Evolutionary conservation across 148 eudicot species (phyloP), one percentile per base, ranked within the genome.

Genomic region (Vaccinium myrtillus): DNA sequence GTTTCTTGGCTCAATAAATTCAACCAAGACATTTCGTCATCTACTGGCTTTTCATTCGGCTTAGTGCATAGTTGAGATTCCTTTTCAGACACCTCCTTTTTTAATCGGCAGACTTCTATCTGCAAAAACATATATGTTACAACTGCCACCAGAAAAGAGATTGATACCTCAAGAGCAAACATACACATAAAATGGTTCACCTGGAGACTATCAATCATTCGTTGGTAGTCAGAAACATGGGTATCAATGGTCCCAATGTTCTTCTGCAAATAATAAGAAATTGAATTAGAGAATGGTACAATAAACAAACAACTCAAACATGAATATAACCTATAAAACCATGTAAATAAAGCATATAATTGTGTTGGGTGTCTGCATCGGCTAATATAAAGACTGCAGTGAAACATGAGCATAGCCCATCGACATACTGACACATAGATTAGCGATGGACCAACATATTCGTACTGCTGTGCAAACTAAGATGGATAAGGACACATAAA

Each of bases 171-270:
- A 89, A 88, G 48, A 53, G 13, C 30, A 65, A n/a, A 23, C 70
- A 55, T 19, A 69, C 16, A 54, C 73, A 85, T 61, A 36, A 80
- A 49, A 61, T 54, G 19, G 85, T 49, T 87, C 80, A 94, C 98
- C 94, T 94, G 96, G 84, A 94, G 98, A 83, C 86, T 88, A 85
- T 93, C 94, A 79, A 94, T 94, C 93, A 94, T 94, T 74, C 91
- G 90, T 75, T 94, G 96, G 86, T 94, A 94, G 88, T 94, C 98
- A 77, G 98, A 94, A 82, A 94, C 95, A 87, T 90, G 94, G 71
- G 94, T 90, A 86, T 93, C 91, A 63, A 94, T 81, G 46, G 92
- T 90, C 81, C 92, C 93, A 79, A 94, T 88, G 83, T 93, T 94
- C 87, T 94, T 94, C 98, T 94, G 94, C 81, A 81, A 53, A 75